Conservation (phyloP, 257 asterid species). For the Petunia axillaris region DNA sequence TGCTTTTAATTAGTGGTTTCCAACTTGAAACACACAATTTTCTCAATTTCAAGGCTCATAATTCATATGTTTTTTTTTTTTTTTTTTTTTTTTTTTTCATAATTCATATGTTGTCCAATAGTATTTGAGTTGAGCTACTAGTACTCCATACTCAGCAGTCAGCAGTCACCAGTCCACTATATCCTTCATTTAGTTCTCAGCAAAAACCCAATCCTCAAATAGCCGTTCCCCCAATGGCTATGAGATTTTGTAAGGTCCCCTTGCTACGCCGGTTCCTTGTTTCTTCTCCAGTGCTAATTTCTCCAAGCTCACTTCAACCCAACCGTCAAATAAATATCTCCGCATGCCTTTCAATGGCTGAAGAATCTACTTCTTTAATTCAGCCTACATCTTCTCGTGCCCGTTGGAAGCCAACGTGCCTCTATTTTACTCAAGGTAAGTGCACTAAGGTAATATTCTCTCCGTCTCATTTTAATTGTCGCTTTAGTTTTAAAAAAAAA, state of each 20-base stretch:
- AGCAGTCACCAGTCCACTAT: background rate
- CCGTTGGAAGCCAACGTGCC: conserved; percentile 85
- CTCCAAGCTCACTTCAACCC: conserved; percentile 30
- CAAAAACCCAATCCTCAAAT: background rate
- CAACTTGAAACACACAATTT: no score
- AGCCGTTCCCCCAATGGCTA: conserved; percentile 28
- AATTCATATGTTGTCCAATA: no score
- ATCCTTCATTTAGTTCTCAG: background rate
- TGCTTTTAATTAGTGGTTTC: no score
- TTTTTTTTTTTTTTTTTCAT: no score
- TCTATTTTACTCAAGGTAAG: conserved; percentile 76
- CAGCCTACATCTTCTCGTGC: conserved; percentile 30
- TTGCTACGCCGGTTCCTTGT: conserved; percentile 48
- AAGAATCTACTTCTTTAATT: conserved; percentile 44
- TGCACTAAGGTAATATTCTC: conserved; percentile 73
- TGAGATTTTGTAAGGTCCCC: conserved; percentile 44
- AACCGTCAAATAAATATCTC: conserved; percentile 30
- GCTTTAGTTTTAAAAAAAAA: background rate
- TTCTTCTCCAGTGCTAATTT: conserved; percentile 22
- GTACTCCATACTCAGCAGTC: no score
- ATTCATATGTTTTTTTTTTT: no score
- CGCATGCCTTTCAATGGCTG: conserved; percentile 39
- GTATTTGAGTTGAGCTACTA: no score
- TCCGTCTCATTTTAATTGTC: background rate
- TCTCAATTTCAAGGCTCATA: no score